These are phyloP conservation scores for Ophiobolus disseminans DNA, from an alignment of 2,329 filamentous ascomycete species.

Conservation along the genomic window DNA sequence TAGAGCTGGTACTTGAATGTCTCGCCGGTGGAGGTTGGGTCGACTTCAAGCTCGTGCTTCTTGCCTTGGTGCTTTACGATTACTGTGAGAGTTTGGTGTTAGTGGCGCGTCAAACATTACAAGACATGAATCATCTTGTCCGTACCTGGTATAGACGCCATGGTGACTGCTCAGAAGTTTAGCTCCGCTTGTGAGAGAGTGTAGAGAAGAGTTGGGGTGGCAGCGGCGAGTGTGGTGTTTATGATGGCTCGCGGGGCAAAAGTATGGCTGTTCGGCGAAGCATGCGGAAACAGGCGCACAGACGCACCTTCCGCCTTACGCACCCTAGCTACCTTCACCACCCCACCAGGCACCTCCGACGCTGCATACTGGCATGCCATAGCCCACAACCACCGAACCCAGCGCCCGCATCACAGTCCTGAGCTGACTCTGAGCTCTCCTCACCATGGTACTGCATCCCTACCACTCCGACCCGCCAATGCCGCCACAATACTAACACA, in stretches of 20 bases:
- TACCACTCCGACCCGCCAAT: background rate
- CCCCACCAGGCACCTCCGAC: conserved; percentile 35
- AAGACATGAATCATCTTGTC: background rate
- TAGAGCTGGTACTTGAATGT: conserved; percentile 95
- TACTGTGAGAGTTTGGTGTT: conserved; percentile 61
- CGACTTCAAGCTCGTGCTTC: conserved; percentile 92
- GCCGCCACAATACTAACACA: conserved; percentile 32
- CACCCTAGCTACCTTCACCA: conserved; percentile 35
- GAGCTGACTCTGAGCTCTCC: conserved; percentile 26
- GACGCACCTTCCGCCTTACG: conserved; percentile 20
- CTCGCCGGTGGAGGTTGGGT: conserved; percentile 82
- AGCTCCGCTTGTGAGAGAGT: background rate
- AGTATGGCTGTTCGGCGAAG: conserved; percentile 35
- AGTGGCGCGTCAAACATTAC: conserved; percentile 15
- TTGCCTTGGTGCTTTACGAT: conserved; percentile 95
- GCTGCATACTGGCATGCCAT: conserved; percentile 41
- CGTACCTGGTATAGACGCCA: conserved; percentile 49
- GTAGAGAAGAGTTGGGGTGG: background rate
- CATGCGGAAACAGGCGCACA: conserved; percentile 35
- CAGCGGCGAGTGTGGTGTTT: conserved; percentile 21
- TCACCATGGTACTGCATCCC: conserved; percentile 37
- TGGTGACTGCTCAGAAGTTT: conserved; percentile 21
- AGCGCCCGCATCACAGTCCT: conserved; percentile 21
- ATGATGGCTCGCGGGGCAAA: conserved; percentile 40
- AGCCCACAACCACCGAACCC: conserved; percentile 25